Conservation (phyloP, 257 asterid genomes). For the Oldenlandia corymbosa region DNA sequence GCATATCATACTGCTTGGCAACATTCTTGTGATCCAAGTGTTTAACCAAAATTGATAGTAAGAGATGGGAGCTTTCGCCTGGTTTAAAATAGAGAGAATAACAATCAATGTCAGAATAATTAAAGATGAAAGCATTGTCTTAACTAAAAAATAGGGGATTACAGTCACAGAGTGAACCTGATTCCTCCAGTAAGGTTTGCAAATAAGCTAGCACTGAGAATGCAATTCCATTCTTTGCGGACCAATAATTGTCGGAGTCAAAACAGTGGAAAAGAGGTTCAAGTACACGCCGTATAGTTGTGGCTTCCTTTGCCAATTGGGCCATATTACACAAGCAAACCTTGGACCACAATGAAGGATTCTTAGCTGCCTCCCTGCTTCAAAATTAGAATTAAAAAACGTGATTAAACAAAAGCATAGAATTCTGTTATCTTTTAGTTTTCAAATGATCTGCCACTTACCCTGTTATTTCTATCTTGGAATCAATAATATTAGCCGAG, state of each 20-base stretch:
- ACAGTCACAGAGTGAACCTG: conserved; percentile 27
- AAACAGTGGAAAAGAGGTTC: conserved; percentile 45
- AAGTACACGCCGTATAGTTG: conserved; percentile 44
- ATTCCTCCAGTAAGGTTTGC: conserved; percentile 42
- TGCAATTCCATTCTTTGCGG: conserved; percentile 40
- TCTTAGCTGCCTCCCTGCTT: conserved; percentile 37
- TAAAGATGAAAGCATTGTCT: not conserved
- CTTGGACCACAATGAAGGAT: conserved; percentile 44
- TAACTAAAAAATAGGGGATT: conserved; percentile 1
- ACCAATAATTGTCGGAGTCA: conserved; percentile 45
- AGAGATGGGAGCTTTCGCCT: conserved; percentile 44
- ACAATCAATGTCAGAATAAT: not conserved
- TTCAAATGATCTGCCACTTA: conserved; percentile 16
- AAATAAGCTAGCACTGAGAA: conserved; percentile 30
- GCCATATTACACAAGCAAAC: conserved; percentile 41
- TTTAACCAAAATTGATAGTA: conserved; percentile 39
- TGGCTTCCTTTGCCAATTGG: conserved; percentile 41
- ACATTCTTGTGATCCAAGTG: conserved; percentile 47
- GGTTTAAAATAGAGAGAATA: conserved; percentile 11
- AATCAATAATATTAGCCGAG: conserved; percentile 17
- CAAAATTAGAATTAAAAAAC: conserved; percentile 7
- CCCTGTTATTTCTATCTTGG: conserved; percentile 29
- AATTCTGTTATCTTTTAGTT: not conserved
- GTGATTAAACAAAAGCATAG: not conserved
- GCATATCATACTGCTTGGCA: conserved; percentile 30